These are phyloP conservation scores for Hirschfeldia incana DNA, from an alignment of 345 rosid species.

Conservation along the genomic window DNA sequence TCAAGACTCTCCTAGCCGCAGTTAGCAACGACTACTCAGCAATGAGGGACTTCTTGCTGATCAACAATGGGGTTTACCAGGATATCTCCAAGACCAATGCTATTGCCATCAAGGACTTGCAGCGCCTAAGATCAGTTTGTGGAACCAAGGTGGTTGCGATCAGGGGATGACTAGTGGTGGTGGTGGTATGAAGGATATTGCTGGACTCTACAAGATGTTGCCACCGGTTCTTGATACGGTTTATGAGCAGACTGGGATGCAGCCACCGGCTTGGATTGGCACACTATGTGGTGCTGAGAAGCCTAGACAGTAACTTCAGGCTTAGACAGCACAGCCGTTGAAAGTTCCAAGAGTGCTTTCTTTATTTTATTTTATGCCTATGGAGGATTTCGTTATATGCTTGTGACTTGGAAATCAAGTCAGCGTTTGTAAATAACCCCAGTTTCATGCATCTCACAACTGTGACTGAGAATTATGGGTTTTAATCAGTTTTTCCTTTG, in stretches of 20 bases:
- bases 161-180: neutral
- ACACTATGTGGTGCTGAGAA: slow-evolving; percentile 30
- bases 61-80: slow-evolving; percentile 54
- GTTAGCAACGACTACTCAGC: slow-evolving; percentile 60
- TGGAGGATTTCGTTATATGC: neutral
- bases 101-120: slow-evolving; percentile 53
- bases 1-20: slow-evolving; percentile 52
- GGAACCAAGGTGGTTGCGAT: slow-evolving; percentile 42
- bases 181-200: slow-evolving; percentile 56
- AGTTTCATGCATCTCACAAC: too few species aligned
- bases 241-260: slow-evolving; percentile 81
- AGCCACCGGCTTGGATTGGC: slow-evolving; percentile 71
- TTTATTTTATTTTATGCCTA: too few species aligned
- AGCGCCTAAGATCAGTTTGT: slow-evolving; percentile 67
- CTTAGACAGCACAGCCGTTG: neutral
- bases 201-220: slow-evolving; percentile 67
- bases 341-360: neutral
- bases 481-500: too few species aligned
- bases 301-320: slow-evolving; percentile 23
- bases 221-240: slow-evolving; percentile 80
- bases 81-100: slow-evolving; percentile 65
- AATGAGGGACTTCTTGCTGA: slow-evolving; percentile 62
- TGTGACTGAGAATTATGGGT: too few species aligned
- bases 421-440: neutral
- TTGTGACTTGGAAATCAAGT: neutral